Evolutionary conservation across 2,329 filamentous ascomycete genomes (phyloP).

Genomic region (Dactylellina leptospora): DNA sequence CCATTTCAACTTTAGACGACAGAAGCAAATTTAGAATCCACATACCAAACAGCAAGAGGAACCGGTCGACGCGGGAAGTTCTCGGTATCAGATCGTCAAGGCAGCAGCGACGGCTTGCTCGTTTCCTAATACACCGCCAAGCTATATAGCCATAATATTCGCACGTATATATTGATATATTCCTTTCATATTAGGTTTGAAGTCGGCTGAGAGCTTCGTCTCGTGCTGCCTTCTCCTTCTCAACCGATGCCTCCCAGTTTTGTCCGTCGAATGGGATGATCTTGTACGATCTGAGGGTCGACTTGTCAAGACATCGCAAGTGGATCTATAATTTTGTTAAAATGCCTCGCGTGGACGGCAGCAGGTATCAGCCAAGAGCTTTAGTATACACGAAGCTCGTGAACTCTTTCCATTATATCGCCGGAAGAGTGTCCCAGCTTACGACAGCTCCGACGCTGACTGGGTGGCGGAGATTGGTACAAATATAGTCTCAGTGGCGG

Average conservation of each 20-base stretch:
- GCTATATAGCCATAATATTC: not conserved
- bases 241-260: conserved; percentile 34
- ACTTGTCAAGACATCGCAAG: conserved; percentile 47
- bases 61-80: too few species aligned
- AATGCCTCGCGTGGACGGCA: conserved; percentile 20
- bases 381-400: conserved; percentile 9
- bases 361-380: conserved; percentile 43
- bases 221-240: conserved; percentile 49
- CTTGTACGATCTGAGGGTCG: conserved; percentile 43
- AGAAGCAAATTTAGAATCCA: conserved; percentile 15
- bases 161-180: conserved; percentile 14
- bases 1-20: conserved; percentile 12
- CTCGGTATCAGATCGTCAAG: conserved; percentile 15
- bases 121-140: conserved; percentile 33
- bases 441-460: conserved; percentile 29
- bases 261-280: conserved; percentile 43
- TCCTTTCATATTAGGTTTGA: conserved; percentile 40
- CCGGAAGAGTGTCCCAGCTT: conserved; percentile 30
- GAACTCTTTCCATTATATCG: conserved; percentile 5
- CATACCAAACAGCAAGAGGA: conserved; percentile 8
- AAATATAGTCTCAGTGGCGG: not conserved
- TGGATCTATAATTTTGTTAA: conserved; percentile 38
- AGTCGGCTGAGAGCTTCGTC: conserved; percentile 25
- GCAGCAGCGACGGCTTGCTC: not conserved
- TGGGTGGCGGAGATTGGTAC: not conserved